phyloP scores from a whole-genome alignment of 73 alveolate genomes.

The Durusdinium trenchii region DNA sequence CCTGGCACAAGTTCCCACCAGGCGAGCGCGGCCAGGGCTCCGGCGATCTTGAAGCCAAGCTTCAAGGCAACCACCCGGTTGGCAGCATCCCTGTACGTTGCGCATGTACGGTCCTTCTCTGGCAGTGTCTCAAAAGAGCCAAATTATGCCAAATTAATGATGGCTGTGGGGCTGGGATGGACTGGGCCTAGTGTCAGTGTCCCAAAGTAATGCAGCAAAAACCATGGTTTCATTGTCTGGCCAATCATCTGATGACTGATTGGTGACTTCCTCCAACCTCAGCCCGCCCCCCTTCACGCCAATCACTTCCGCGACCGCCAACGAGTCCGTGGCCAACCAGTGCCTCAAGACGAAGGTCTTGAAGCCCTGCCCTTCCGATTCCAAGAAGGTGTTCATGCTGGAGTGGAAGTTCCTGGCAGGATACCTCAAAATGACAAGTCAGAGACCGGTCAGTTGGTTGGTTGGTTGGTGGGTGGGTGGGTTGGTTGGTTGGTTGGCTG shows the following conservation, averaged over 20 bases:
- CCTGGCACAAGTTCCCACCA: background rate
- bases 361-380: background rate
- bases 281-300: background rate
- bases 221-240: too few species aligned
- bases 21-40: background rate
- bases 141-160: background rate
- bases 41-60: background rate
- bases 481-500: too few species aligned
- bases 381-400: conserved; percentile 10
- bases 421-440: too few species aligned
- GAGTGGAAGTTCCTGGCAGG: conserved; percentile 65
- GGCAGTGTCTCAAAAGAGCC: background rate
- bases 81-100: conserved; percentile 37
- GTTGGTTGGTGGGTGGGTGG: too few species aligned
- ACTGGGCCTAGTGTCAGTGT: background rate
- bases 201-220: background rate
- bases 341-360: conserved; percentile 1
- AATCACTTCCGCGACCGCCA: background rate
- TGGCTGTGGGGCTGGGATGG: background rate
- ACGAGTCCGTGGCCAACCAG: background rate
- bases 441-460: too few species aligned
- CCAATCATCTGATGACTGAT: too few species aligned
- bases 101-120: background rate
- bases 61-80: conserved; percentile 16
- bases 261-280: too few species aligned